phyloP scores from a whole-genome alignment of 2,329 filamentous ascomycete genomes.

The Calonectria hawksworthii region DNA sequence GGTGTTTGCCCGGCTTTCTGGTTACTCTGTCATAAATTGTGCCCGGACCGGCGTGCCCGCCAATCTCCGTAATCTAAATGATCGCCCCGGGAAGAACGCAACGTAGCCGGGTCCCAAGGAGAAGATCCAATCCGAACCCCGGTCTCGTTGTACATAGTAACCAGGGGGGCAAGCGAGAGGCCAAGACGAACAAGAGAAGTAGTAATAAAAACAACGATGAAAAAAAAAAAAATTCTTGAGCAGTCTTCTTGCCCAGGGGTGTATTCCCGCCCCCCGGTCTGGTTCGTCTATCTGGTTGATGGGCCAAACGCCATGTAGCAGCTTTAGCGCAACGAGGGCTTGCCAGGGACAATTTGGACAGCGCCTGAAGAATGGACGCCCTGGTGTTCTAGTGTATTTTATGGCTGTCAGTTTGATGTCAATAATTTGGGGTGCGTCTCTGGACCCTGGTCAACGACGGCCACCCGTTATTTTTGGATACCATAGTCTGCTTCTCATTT shows the following conservation, averaged over 20 bases:
- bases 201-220: background rate
- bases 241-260: background rate
- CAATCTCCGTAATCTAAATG: constrained; percentile 10
- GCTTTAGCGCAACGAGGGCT: background rate
- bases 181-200: constrained; percentile 3
- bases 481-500: background rate
- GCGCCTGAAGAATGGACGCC: background rate
- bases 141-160: constrained; percentile 5
- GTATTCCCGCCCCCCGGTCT: background rate
- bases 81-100: constrained; percentile 17
- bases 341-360: background rate
- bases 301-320: constrained; percentile 23
- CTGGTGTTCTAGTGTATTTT: constrained; percentile 12
- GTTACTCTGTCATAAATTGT: background rate
- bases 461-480: background rate
- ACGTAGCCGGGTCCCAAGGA: background rate
- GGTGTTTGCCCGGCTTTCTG: background rate
- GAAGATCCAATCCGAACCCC: constrained; percentile 8
- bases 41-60: background rate
- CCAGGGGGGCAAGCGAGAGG: background rate
- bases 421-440: constrained; percentile 13
- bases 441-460: constrained; percentile 1
- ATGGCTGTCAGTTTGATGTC: background rate
- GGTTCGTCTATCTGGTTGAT: constrained; percentile 27
- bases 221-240: constrained; percentile 4